Evolutionary conservation across 2,329 filamentous ascomycete genomes (phyloP).

Genomic region (Aurifilum marmelostoma): DNA sequence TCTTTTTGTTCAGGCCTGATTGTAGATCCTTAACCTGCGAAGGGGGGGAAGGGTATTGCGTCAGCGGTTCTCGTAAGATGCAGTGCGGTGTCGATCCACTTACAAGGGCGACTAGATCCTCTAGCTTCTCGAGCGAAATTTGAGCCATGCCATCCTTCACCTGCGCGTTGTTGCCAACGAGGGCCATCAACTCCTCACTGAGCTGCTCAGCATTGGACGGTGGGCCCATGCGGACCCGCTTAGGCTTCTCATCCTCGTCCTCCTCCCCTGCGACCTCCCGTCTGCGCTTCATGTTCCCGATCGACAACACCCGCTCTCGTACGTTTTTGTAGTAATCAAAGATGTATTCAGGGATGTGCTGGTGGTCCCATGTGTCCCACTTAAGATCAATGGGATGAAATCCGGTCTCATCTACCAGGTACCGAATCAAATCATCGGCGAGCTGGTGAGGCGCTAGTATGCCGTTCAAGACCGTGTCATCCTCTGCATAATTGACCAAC

Average conservation of each 20-base stretch:
- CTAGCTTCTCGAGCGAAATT: conserved; percentile 38
- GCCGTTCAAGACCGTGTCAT: conserved; percentile 27
- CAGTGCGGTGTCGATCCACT: conserved; percentile 12
- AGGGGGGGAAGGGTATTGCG: conserved; percentile 22
- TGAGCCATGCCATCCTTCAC: conserved; percentile 30
- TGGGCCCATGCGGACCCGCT: conserved; percentile 38
- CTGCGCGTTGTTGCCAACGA: conserved; percentile 34
- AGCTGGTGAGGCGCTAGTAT: conserved; percentile 48
- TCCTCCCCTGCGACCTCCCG: conserved; percentile 44
- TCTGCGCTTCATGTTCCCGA: conserved; percentile 51
- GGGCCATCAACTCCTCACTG: conserved; percentile 39
- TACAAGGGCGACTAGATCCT: conserved; percentile 46
- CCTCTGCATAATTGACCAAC: conserved; percentile 39
- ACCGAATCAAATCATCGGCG: conserved; percentile 47
- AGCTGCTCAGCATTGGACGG: conserved; percentile 29
- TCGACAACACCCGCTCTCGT: conserved; percentile 38
- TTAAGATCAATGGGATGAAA: conserved; percentile 18
- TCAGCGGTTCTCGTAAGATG: conserved; percentile 19
- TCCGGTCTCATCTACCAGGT: conserved; percentile 28
- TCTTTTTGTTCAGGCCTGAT: conserved; percentile 39
- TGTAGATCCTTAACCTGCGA: conserved; percentile 45
- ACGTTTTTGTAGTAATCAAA: conserved; percentile 50
- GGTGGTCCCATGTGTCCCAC: conserved; percentile 47
- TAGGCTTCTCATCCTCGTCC: conserved; percentile 34
- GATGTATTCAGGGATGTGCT: conserved; percentile 51